Percentiles rank a stretch among this genome's conserved stretches.
These are phyloP conservation scores for Collariella sp. DNA, from an alignment of 495 filamentous ascomycete species.

Conservation along the genomic window DNA sequence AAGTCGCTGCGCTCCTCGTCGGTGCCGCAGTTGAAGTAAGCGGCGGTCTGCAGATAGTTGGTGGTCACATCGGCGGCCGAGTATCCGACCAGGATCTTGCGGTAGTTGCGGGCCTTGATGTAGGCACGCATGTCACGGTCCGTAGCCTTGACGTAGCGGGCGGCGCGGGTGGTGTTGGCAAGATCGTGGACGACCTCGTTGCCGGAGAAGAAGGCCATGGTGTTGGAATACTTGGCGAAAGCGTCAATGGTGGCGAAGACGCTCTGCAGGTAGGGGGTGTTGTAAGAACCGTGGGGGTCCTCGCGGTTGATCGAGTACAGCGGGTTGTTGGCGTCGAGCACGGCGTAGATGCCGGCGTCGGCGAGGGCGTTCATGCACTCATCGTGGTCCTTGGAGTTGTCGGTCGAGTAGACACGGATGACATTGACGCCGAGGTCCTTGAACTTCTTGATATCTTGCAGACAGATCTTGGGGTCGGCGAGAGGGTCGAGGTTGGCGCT, in stretches of 20 bases:
- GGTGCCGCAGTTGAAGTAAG: slow-evolving; percentile 92
- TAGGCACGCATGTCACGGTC: slow-evolving; percentile 90
- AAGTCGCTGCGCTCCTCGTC: slow-evolving; percentile 87
- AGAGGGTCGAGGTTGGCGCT: slow-evolving; percentile 65
- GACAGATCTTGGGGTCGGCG: slow-evolving; percentile 60
- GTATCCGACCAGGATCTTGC: slow-evolving; percentile 85
- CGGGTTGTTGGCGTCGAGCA: slow-evolving; percentile 62
- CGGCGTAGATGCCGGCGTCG: slow-evolving; percentile 85
- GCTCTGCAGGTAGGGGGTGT: slow-evolving; percentile 82
- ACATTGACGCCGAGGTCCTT: slow-evolving; percentile 82
- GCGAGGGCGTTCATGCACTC: slow-evolving; percentile 77
- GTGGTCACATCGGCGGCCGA: slow-evolving; percentile 79
- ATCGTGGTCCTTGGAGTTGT: slow-evolving; percentile 78
- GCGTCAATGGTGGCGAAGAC: slow-evolving; percentile 90
- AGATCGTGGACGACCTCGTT: slow-evolving; percentile 95
- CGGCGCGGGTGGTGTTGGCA: slow-evolving; percentile 58
- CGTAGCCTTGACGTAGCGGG: slow-evolving; percentile 88
- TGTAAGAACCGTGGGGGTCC: slow-evolving; percentile 72
- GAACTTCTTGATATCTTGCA: slow-evolving; percentile 79
- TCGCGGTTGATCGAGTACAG: slow-evolving; percentile 27
- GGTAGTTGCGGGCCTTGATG: slow-evolving; percentile 63
- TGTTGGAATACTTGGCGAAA: slow-evolving; percentile 84
- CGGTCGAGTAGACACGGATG: slow-evolving; percentile 88
- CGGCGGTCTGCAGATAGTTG: slow-evolving; percentile 82
- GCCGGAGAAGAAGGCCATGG: slow-evolving; percentile 90